A percentile compares a stretch with the other conserved stretches of the same genome.
Evolutionary conservation across 208 protist genomes (phyloP).

Genomic region (Jaenimonas drosophilae): DNA sequence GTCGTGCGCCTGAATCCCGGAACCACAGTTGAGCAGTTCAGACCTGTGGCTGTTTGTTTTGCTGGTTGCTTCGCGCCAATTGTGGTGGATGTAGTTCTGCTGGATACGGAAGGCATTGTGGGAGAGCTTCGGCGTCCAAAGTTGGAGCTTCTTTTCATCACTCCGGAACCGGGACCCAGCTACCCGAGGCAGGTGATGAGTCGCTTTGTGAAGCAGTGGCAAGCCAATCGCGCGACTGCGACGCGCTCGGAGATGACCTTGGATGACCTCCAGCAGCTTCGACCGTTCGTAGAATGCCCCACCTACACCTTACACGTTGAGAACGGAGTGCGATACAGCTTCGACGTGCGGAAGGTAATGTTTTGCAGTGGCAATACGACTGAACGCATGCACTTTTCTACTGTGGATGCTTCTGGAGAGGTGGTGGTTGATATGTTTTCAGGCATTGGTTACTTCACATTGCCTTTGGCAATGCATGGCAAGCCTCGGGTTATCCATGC

Average conservation of each 20-base stretch:
- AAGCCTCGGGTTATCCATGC: conserved; percentile 40
- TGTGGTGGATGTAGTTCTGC: conserved; percentile 60
- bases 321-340: conserved; percentile 82
- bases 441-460: conserved; percentile 89
- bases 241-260: conserved; percentile 3
- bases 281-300: conserved; percentile 9
- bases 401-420: conserved; percentile 44
- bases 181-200: conserved; percentile 6
- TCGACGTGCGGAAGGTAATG: conserved; percentile 84
- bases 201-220: neutral
- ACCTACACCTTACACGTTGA: conserved; percentile 87
- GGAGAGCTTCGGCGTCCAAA: conserved; percentile 70
- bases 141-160: conserved; percentile 23
- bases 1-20: conserved; percentile 63
- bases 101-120: conserved; percentile 56
- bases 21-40: conserved; percentile 23
- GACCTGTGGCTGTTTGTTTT: conserved; percentile 28
- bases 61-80: conserved; percentile 48
- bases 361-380: conserved; percentile 90
- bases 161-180: conserved; percentile 4
- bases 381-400: conserved; percentile 85
- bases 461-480: conserved; percentile 76
- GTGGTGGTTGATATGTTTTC: conserved; percentile 91
- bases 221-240: conserved; percentile 1
- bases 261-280: neutral